A percentile compares a stretch with the other conserved stretches of the same genome.
Conservation (phyloP, 768 basidiomycete species). For the Mycena rosella region DNA sequence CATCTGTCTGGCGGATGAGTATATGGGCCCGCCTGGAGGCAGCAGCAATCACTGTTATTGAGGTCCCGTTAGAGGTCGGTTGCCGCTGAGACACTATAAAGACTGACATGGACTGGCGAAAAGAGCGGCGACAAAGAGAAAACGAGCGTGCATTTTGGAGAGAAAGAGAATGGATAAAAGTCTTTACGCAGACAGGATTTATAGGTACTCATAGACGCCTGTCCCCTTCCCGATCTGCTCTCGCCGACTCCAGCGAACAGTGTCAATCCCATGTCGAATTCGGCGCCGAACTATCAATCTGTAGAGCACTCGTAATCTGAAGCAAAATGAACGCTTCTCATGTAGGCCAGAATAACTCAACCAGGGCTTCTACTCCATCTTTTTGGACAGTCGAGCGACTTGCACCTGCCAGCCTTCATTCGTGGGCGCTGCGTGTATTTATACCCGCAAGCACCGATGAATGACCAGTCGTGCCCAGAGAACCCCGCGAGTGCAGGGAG, state of each 20-base stretch:
- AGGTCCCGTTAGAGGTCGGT: conserved; percentile 1
- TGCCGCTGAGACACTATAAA: conserved; percentile 2
- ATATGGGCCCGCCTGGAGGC: conserved; percentile 3
- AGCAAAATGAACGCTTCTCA: neutral
- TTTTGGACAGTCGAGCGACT: conserved; percentile 8
- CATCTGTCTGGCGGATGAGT: conserved; percentile 3
- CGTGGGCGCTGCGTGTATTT: too few relatives aligned
- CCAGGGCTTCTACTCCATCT: neutral
- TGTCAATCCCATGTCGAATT: neutral
- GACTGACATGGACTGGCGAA: neutral
- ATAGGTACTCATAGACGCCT: neutral
- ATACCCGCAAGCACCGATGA: too few relatives aligned
- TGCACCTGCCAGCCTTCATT: neutral
- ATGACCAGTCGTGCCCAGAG: too few relatives aligned
- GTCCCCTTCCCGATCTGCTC: neutral
- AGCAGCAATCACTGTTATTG: conserved; percentile 1
- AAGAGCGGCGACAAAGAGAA: neutral
- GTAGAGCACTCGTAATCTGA: conserved; percentile 1
- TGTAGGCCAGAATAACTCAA: neutral
- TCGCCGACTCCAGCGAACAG: neutral
- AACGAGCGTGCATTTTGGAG: conserved; percentile 6
- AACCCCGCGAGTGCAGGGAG: too few relatives aligned
- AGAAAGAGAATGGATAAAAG: neutral
- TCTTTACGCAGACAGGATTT: neutral
- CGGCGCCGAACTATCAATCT: conserved; percentile 3